Conservation (phyloP, 306 rosid genomes). For the Malus asiatica region DNA sequence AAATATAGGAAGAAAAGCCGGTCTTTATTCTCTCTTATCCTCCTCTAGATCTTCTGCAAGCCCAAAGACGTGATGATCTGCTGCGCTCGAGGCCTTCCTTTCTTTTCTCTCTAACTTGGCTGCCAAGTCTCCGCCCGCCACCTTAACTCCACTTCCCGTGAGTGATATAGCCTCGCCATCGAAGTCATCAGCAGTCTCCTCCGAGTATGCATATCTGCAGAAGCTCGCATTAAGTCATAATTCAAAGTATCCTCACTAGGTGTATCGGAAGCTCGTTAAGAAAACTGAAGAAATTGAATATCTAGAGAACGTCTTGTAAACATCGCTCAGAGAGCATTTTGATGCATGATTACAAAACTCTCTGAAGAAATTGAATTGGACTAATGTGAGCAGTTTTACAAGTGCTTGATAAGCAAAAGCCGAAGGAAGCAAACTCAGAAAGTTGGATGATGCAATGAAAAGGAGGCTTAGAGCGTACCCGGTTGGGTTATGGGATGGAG, state of each 20-base stretch:
- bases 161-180: constrained; percentile 51
- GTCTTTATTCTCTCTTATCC: constrained; percentile 48
- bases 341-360: background rate
- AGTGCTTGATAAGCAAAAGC: background rate
- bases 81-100: constrained; percentile 29
- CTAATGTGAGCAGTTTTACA: background rate
- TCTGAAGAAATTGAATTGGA: background rate
- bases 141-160: constrained; percentile 43
- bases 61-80: constrained; percentile 49
- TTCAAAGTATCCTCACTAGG: background rate
- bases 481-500: constrained; percentile 67
- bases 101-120: constrained; percentile 51
- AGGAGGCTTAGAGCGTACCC: constrained; percentile 28
- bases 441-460: background rate
- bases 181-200: constrained; percentile 55
- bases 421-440: background rate
- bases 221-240: background rate
- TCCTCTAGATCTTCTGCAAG: constrained; percentile 55
- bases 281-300: background rate
- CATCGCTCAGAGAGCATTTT: background rate
- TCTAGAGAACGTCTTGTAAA: background rate
- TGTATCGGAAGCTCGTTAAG: background rate
- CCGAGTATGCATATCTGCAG: constrained; percentile 56
- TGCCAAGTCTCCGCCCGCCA: constrained; percentile 46
- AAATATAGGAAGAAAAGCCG: background rate